Evolutionary conservation across 208 protist species (phyloP).

Genomic region (Porcisia hertigi): DNA sequence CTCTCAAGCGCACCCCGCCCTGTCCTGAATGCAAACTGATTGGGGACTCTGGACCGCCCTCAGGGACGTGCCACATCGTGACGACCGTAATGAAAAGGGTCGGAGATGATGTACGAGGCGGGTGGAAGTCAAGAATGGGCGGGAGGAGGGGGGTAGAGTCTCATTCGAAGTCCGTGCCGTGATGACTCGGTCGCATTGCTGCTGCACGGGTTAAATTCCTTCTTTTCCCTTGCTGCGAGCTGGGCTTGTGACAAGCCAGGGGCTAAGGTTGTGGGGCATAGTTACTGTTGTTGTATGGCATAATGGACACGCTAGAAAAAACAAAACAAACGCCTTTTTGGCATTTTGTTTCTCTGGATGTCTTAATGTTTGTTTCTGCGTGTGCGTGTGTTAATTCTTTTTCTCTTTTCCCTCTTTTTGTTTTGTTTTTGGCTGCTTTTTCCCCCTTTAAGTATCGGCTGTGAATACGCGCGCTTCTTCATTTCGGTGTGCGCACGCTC

Average conservation of each 20-base stretch:
- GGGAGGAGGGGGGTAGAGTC: too few relatives aligned
- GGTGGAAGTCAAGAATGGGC: too few relatives aligned
- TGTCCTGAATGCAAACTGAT: neutral
- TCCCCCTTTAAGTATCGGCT: neutral
- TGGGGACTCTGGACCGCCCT: neutral
- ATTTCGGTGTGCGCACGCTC: neutral
- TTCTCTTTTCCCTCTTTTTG: neutral
- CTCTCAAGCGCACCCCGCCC: neutral
- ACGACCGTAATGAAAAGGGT: neutral
- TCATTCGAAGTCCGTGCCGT: too few relatives aligned
- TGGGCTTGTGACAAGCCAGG: too few relatives aligned
- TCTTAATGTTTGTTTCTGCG: too few relatives aligned
- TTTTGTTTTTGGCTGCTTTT: neutral
- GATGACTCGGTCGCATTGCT: too few relatives aligned
- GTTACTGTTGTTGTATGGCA: too few relatives aligned
- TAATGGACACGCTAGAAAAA: neutral
- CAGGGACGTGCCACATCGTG: neutral
- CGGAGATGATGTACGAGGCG: too few relatives aligned
- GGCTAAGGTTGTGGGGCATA: too few relatives aligned
- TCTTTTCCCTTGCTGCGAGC: too few relatives aligned
- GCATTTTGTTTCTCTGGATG: neutral
- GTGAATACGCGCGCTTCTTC: neutral
- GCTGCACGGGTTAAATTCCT: too few relatives aligned
- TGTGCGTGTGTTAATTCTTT: neutral
- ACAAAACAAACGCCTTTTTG: neutral